These are phyloP conservation scores for Oidiodendron maius DNA, from an alignment of 495 filamentous ascomycete genomes.

Conservation along the genomic window DNA sequence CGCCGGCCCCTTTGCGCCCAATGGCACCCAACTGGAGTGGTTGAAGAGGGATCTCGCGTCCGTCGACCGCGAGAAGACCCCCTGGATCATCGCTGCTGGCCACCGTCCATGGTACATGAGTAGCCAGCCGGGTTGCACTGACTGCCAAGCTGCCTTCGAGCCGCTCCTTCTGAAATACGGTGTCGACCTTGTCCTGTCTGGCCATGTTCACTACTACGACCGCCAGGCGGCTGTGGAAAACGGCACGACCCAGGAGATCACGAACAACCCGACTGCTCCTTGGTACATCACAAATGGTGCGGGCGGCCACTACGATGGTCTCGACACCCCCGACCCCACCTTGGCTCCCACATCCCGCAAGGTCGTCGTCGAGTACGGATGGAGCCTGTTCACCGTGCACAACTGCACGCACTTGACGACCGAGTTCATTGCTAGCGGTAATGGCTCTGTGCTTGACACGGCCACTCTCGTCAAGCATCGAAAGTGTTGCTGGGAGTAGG, in stretches of 20 bases:
- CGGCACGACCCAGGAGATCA: constrained; percentile 29
- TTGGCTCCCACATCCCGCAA: not conserved
- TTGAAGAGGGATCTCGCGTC: constrained; percentile 40
- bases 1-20: constrained; percentile 41
- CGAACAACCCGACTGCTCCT: constrained; percentile 37
- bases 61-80: constrained; percentile 44
- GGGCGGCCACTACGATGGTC: constrained; percentile 41
- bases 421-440: constrained; percentile 28
- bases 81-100: constrained; percentile 45
- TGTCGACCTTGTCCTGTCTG: constrained; percentile 45
- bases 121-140: constrained; percentile 25
- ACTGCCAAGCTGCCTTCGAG: constrained; percentile 44
- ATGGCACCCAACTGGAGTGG: constrained; percentile 38
- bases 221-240: constrained; percentile 37
- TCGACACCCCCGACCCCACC: constrained; percentile 19
- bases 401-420: constrained; percentile 30
- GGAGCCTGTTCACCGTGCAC: constrained; percentile 27
- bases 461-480: constrained; percentile 26
- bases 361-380: constrained; percentile 21
- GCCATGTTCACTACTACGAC: constrained; percentile 35
- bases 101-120: constrained; percentile 44
- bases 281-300: constrained; percentile 46
- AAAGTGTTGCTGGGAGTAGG: constrained; percentile 4
- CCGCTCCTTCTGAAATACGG: constrained; percentile 39
- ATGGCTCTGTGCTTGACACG: constrained; percentile 27